Percentiles rank a stretch among this genome's conserved stretches.
Conservation (phyloP, 2,329 filamentous ascomycete species). For the Neurospora crassa region DNA sequence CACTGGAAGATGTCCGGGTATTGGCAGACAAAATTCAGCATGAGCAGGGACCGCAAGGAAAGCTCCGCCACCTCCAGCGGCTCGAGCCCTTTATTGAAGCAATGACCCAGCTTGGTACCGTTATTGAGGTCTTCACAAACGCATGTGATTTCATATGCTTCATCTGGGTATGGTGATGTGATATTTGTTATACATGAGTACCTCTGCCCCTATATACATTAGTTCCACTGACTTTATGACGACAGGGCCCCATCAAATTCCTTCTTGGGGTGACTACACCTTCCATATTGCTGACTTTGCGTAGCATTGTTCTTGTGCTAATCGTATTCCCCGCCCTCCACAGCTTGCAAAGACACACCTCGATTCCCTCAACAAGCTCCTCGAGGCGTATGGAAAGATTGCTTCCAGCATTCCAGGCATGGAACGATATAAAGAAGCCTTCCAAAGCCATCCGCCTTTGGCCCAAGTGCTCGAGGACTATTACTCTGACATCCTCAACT, state of each 20-base stretch:
- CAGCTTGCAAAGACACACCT: background rate
- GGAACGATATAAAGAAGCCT: background rate
- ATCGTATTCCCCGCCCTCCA: background rate
- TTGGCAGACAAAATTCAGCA: background rate
- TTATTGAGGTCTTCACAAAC: background rate
- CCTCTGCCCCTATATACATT: background rate
- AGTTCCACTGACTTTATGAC: background rate
- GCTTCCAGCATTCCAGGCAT: background rate
- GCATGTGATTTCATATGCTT: background rate
- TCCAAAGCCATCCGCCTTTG: background rate
- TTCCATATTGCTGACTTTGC: no score
- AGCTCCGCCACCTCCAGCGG: background rate
- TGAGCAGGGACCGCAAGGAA: background rate
- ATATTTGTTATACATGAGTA: background rate
- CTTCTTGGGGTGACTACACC: background rate
- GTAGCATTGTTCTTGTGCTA: background rate
- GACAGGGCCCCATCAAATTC: background rate
- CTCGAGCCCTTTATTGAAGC: background rate
- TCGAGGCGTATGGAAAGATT: background rate
- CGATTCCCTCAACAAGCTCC: background rate
- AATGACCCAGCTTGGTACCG: background rate
- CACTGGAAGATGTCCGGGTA: background rate
- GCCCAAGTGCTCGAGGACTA: background rate
- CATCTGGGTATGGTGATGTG: background rate
- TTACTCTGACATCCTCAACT: background rate